Evolutionary conservation across 768 basidiomycete species (phyloP).

Genomic region (Fistulinella prunicolor): DNA sequence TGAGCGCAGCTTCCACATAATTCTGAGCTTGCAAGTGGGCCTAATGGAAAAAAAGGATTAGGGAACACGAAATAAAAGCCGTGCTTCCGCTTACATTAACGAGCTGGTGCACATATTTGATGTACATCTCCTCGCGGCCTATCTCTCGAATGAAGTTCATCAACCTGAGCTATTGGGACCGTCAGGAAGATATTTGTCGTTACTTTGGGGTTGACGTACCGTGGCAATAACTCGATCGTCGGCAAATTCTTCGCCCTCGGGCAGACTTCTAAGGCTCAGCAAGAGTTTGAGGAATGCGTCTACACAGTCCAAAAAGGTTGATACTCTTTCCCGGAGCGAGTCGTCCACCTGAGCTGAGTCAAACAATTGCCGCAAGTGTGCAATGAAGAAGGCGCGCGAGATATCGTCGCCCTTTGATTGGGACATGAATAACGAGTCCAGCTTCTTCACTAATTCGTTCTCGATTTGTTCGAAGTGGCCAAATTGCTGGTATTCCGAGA

Average conservation of each 20-base stretch:
- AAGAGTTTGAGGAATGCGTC: constrained; percentile 91
- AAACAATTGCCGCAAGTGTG: constrained; percentile 86
- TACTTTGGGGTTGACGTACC: constrained; percentile 37
- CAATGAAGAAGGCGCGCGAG: constrained; percentile 89
- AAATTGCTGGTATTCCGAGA: constrained; percentile 83
- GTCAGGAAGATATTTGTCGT: constrained; percentile 7
- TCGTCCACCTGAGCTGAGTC: constrained; percentile 81
- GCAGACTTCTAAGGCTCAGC: constrained; percentile 81
- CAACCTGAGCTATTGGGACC: constrained; percentile 57
- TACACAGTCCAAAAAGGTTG: constrained; percentile 82
- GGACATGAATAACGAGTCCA: constrained; percentile 91
- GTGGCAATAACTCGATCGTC: constrained; percentile 95
- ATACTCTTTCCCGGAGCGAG: constrained; percentile 71
- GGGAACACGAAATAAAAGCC: background rate
- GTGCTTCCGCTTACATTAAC: constrained; percentile 62
- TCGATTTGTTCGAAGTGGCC: constrained; percentile 88
- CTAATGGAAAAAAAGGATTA: constrained; percentile 38
- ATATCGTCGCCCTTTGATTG: constrained; percentile 90
- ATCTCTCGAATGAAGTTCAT: constrained; percentile 95
- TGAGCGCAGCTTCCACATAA: constrained; percentile 90
- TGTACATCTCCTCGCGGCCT: constrained; percentile 89
- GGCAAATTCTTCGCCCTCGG: constrained; percentile 90
- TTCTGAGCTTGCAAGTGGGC: constrained; percentile 89
- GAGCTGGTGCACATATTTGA: constrained; percentile 94
- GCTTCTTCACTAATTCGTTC: constrained; percentile 84